Evolutionary conservation across 441 rosid genomes (phyloP), one percentile per base, ranked within the genome.

Genomic region (Gossypium laxum): DNA sequence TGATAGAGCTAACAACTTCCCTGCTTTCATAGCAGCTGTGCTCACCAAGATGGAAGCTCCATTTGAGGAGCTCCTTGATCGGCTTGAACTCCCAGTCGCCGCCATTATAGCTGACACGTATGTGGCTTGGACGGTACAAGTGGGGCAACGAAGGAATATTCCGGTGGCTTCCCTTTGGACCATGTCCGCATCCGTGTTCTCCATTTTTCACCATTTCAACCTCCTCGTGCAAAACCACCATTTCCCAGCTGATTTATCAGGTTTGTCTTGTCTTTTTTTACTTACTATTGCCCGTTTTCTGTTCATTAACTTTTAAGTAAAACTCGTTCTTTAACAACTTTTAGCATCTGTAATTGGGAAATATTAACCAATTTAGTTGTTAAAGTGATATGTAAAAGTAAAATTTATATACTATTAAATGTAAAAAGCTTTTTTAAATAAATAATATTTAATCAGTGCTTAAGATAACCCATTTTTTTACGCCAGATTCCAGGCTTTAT

Each of bases 161-260:
- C 89, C 82, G 54, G 90, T 88, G 14, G 89, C 84, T 45, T 79
- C 86, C 2, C 72, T 88, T 10, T 88, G 79, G 81, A 22, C 88
- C 0, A 74, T 74, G 82, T 74, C 90, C 1, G 78, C 83, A 2
- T 73, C 79, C 0, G 72, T 82, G 17, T 82, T 82, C 45, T 85
- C 88, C 0, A 11, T 81, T 26, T 70, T 88, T 14, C 73, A 83
- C 67, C 85, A 89, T 71, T 66, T 83, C 4, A 77, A 83, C 18
- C 84, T 86, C 28, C 83, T 89, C 18, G 50, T 6, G 4, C 63
- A 67, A 71, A 82, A 89, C 50, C 67, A 78, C 0, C 93, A 86
- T 73, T 81, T 74, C 59, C 90, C 85, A 0, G 51, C 68, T 45
- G 75, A 83, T 4, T 69, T 75, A 3, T 52, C 81, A 59, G 93